Base-by-base conservation (phyloP, 163 green algal genomes). In the Coccomyxa subellipsoidea region DNA sequence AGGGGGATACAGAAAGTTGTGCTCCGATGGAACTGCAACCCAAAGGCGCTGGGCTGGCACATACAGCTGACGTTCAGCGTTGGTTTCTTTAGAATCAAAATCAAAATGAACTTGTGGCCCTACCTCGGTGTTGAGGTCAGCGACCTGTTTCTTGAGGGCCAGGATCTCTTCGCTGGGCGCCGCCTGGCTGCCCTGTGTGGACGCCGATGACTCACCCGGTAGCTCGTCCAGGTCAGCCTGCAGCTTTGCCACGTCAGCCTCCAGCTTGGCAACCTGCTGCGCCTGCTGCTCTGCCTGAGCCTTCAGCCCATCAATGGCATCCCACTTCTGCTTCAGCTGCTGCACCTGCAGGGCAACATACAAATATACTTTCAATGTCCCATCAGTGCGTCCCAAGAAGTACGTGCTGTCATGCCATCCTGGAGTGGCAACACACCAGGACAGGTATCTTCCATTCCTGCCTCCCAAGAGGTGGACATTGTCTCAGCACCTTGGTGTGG, bases 201-300 rank as follows among this genome's bases (percentile, higher is more conserved):
- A 12, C 47, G 1, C 15, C 21, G 47, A 12, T 27, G 47, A 18
- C 47, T 36, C 29, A 23, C 6, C 8, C 2, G 66, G 66, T 23
- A 73, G 66, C 66, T 34, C 66, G 29, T 36, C 66, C 66, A 73
- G 66, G 18, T 73, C 66, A 47, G 70, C 70, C 34, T 34, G 70
- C 32, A 73, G 79, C 29, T 81, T 79, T 2, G 38, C 40, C 77
- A 85, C 31, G 18, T 69, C 76, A 47, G 79, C 69, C 25, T 47
- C 10, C 38, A 34, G 39, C 6, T 35, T 40, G 34, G 27, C 25
- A 9, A 12, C 0, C 54, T 86, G 34, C 32, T 76, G 7, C 37
- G 23, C 34, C 29, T 71, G 53, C 38, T 66, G 54, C 70, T 53
- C 54, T 10, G 34, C 54, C 54, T 76, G 72, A 36, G 78, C 29